Conservation (phyloP, 2,329 filamentous ascomycete species). For the Alternaria triticimaculans region DNA sequence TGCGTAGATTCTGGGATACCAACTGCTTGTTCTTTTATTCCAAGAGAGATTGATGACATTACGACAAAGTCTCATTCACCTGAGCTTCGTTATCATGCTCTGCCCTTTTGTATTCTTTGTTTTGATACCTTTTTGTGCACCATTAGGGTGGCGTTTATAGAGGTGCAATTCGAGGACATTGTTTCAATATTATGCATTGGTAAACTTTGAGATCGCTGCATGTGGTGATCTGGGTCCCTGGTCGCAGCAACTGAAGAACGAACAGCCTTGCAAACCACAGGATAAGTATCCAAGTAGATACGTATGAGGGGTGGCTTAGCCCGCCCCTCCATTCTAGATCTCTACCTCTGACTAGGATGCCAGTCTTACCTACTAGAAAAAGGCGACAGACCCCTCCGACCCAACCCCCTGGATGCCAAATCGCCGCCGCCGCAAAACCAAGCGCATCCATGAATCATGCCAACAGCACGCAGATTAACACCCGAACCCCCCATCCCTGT, state of each 20-base stretch:
- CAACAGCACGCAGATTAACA: background rate
- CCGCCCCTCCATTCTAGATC: conserved; percentile 1
- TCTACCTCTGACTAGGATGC: background rate
- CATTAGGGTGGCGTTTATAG: conserved; percentile 40
- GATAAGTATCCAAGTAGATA: background rate
- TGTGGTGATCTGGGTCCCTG: background rate
- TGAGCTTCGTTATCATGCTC: conserved; percentile 1
- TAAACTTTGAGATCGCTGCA: background rate
- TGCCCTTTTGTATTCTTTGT: conserved; percentile 4
- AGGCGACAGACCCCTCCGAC: background rate
- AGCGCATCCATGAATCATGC: background rate
- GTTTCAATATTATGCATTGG: background rate
- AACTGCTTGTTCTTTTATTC: conserved; percentile 9
- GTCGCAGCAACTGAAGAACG: background rate
- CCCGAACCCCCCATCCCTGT: background rate
- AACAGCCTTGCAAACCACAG: background rate
- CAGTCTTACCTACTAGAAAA: background rate
- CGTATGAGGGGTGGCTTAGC: background rate
- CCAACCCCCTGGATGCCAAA: background rate
- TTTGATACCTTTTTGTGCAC: conserved; percentile 19
- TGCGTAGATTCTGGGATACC: conserved; percentile 29
- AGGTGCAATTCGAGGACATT: conserved; percentile 23
- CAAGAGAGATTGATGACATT: conserved; percentile 13
- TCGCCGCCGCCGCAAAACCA: background rate
- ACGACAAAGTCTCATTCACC: conserved; percentile 6